These are phyloP conservation scores for Poteriospumella lacustris DNA, from an alignment of 108 stramenopile species.

Conservation along the genomic window DNA sequence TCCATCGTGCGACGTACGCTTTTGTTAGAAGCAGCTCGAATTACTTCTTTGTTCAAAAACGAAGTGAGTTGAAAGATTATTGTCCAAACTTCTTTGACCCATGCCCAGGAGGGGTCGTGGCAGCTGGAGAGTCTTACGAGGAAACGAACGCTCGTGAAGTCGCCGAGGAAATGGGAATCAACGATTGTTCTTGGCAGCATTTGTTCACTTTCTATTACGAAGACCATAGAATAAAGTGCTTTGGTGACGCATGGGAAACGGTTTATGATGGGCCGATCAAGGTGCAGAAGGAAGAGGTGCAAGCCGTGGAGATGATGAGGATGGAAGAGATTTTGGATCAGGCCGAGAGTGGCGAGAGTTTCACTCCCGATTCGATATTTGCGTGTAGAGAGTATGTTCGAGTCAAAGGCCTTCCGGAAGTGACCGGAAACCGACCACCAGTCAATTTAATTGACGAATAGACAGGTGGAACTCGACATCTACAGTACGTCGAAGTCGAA, in stretches of 20 bases:
- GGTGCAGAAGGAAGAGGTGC: constrained; percentile 31
- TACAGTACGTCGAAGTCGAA: too few relatives aligned
- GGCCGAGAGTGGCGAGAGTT: constrained; percentile 25
- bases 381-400: constrained; percentile 30
- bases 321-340: constrained; percentile 26
- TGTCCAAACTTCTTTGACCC: constrained; percentile 35
- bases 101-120: constrained; percentile 36
- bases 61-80: constrained; percentile 34
- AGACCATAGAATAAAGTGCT: constrained; percentile 30
- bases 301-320: constrained; percentile 23
- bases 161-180: constrained; percentile 41
- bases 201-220: constrained; percentile 35
- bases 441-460: not conserved
- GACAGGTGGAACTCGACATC: too few relatives aligned
- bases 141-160: constrained; percentile 10
- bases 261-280: constrained; percentile 29
- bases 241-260: constrained; percentile 33
- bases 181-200: not conserved
- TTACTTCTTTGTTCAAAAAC: constrained; percentile 33
- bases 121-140: constrained; percentile 16
- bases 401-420: not conserved
- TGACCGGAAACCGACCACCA: not conserved
- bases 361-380: constrained; percentile 32
- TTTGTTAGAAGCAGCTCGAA: constrained; percentile 17
- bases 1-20: constrained; percentile 40